Percentiles rank a stretch among this genome's conserved stretches.
These are phyloP conservation scores for Mollisiaceae sp. DNA, from an alignment of 2,329 filamentous ascomycete species.

Conservation along the genomic window DNA sequence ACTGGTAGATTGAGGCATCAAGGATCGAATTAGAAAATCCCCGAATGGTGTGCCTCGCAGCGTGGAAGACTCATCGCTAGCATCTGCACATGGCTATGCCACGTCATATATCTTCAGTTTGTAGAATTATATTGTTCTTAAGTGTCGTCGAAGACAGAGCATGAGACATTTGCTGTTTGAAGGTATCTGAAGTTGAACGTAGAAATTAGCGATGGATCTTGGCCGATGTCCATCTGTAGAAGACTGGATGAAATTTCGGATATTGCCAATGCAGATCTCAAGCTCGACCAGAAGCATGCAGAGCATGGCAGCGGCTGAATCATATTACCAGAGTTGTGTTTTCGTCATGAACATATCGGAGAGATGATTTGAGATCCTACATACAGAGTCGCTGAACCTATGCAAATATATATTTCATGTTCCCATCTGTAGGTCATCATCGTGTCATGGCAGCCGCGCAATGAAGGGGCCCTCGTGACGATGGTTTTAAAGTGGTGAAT, in stretches of 20 bases:
- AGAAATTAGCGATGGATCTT: not conserved
- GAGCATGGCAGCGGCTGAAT: constrained; percentile 52
- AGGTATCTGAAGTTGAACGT: not conserved
- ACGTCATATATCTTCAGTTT: no score
- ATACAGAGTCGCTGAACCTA: constrained; percentile 20
- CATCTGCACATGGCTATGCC: no score
- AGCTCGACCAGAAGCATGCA: constrained; percentile 51
- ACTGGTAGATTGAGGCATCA: not conserved
- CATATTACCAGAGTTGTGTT: constrained; percentile 55
- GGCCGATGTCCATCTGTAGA: not conserved
- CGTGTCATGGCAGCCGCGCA: constrained; percentile 65
- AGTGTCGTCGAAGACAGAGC: no score
- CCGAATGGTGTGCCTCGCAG: no score
- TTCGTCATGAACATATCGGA: constrained; percentile 37
- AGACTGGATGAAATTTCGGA: constrained; percentile 21
- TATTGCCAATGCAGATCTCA: constrained; percentile 44
- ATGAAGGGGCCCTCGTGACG: constrained; percentile 68
- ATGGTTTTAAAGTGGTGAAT: constrained; percentile 80
- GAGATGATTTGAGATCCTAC: constrained; percentile 17
- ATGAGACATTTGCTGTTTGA: no score
- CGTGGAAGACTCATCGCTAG: no score
- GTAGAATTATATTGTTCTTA: no score
- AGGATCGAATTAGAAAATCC: not conserved
- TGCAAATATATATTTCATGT: constrained; percentile 48
- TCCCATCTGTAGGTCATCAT: constrained; percentile 70